Percentiles rank a stretch among this genome's conserved stretches.
Conservation (phyloP, 1,139 yeast genomes). For the Zygotorulaspora mrakii region DNA sequence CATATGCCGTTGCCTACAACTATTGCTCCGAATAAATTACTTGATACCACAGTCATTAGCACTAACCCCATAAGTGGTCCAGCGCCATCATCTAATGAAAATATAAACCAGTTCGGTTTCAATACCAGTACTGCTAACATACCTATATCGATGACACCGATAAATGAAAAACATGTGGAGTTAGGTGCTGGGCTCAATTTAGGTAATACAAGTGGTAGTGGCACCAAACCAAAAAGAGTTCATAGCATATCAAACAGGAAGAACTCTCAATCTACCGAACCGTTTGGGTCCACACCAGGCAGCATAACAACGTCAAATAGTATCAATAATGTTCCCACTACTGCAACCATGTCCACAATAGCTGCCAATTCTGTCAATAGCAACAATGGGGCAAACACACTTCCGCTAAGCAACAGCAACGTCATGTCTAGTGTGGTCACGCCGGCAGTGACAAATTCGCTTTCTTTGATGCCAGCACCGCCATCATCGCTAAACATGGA, state of each 20-base stretch:
- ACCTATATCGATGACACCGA: slow-evolving; percentile 73
- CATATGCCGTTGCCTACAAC: slow-evolving; percentile 51
- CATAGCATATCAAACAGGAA: slow-evolving; percentile 27
- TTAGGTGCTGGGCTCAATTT: slow-evolving; percentile 9
- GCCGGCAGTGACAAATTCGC: slow-evolving; percentile 2
- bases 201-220: slow-evolving; percentile 3
- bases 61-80: slow-evolving; percentile 14
- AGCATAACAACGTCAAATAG: slow-evolving; percentile 1
- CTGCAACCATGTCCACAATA: neutral
- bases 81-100: slow-evolving; percentile 30
- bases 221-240: slow-evolving; percentile 27
- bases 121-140: slow-evolving; percentile 48
- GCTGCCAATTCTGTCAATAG: too few species aligned
- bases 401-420: slow-evolving; percentile 1
- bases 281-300: slow-evolving; percentile 4
- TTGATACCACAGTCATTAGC: slow-evolving; percentile 27
- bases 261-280: slow-evolving; percentile 15
- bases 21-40: slow-evolving; percentile 34
- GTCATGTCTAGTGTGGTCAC: neutral
- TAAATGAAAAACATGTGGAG: slow-evolving; percentile 52
- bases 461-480: slow-evolving; percentile 28
- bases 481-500: slow-evolving; percentile 29
- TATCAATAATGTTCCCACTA: slow-evolving; percentile 2
- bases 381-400: slow-evolving; percentile 2
- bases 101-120: slow-evolving; percentile 64